Evolutionary conservation across 139 green algal species (phyloP).

Genomic region (Chlamydomonas sp.): DNA sequence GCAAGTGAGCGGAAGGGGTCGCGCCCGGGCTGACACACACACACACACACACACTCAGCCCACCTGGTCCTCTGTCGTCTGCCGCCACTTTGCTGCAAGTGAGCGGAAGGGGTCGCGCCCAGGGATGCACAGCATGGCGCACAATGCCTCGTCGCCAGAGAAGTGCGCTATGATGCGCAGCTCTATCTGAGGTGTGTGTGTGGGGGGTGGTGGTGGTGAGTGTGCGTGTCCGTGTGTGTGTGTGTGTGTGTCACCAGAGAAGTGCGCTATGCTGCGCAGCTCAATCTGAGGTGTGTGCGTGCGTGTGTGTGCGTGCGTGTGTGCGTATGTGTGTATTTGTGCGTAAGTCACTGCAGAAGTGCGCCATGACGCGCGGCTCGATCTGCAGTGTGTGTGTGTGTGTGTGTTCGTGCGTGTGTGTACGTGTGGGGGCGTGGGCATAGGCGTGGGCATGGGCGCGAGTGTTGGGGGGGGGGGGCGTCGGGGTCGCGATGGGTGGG

Average conservation of each 20-base stretch:
- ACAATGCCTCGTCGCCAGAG: conserved; percentile 49
- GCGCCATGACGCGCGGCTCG: conserved; percentile 86
- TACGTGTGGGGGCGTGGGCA: no score
- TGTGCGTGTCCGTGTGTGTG: no score
- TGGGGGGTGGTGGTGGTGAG: no score
- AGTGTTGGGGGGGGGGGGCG: no score
- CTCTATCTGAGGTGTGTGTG: conserved; percentile 72
- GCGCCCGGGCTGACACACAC: no score
- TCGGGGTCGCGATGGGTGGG: no score
- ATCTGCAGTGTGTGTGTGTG: conserved; percentile 60
- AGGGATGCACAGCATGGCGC: conserved; percentile 35
- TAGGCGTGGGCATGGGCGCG: conserved; percentile 75
- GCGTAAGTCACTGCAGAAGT: conserved; percentile 67
- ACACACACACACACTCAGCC: conserved; percentile 15
- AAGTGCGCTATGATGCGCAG: conserved; percentile 89
- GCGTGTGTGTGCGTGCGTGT: no score
- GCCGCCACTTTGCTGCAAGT: conserved; percentile 63
- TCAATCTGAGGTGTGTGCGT: conserved; percentile 71
- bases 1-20: no score
- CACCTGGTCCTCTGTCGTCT: conserved; percentile 31
- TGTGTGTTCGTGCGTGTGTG: no score
- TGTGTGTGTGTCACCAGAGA: conserved; percentile 66
- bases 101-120: conserved; percentile 66
- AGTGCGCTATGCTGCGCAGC: conserved; percentile 86
- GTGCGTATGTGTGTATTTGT: no score